Evolutionary conservation across 352 stramenopile genomes (phyloP), one percentile per base, ranked within the genome.

Genomic region (Saprolegnia diclina): DNA sequence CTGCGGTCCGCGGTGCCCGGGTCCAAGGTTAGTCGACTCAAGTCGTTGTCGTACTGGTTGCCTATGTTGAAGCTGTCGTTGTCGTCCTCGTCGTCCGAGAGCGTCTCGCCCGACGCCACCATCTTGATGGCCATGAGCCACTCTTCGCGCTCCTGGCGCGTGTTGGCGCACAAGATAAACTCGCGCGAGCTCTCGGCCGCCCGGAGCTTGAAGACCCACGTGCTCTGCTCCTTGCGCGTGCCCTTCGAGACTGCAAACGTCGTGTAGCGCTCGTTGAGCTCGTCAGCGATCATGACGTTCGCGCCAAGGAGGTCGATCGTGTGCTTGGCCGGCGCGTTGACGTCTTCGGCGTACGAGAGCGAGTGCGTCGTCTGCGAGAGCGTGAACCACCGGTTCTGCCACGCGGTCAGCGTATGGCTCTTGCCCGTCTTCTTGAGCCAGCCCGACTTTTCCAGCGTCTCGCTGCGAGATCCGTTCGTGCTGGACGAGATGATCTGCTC

Each of bases 211-310:
- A 94, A 94, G 64, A 85, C 92, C 75, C 77, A 94, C 19, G 84
- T 94, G 56, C 91, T 82, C 19, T 84, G 81, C 46, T 90, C 76
- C 65, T 88, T 91, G 38, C 83, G 80, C 13, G 86, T 94, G 13
- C 86, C 83, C 61, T 85, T 94, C 72, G 89, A 92, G 35, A 91
- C 85, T 16, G 85, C 82, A 7, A 79, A 79, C 3, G 83, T 92
- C 52, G 82, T 94, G 72, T 89, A 92, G 59, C 88, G 89, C 45
- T 91, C 82, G 62, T 92, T 94, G 81, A 94, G 89, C 42, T 92
- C 83, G 67, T 94, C 79, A 0, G 86, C 83, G 38, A 83, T 78
- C 55, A 76, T 81, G 19, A 94, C 74, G 0, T 76, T 86, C 67
- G 84, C 92, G 53, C 83, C 81, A 21, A 76, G 78, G 29, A 94